Conservation (phyloP, 2,329 filamentous ascomycete species). For the Bertia moriformis region DNA sequence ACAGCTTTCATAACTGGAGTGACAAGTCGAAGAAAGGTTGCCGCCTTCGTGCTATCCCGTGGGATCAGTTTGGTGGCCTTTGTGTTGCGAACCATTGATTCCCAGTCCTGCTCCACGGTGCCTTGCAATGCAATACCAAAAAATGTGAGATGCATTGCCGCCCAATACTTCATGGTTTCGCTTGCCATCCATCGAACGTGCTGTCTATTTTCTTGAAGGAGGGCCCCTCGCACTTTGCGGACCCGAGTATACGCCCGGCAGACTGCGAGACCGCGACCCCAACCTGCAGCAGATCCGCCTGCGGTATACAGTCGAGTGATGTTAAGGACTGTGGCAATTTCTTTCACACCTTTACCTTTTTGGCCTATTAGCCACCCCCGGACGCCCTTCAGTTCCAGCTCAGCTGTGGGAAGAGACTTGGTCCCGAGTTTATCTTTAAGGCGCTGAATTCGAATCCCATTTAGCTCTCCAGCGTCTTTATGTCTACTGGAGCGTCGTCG, state of each 20-base stretch:
- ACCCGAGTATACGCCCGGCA: slow-evolving; percentile 42
- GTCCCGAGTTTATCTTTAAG: slow-evolving; percentile 65
- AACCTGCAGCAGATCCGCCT: slow-evolving; percentile 32
- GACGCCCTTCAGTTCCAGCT: slow-evolving; percentile 50
- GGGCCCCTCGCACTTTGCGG: slow-evolving; percentile 31
- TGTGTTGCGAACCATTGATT: slow-evolving; percentile 1
- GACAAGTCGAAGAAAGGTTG: slow-evolving; percentile 36
- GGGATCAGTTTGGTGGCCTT: slow-evolving; percentile 11
- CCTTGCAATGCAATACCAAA: slow-evolving; percentile 39
- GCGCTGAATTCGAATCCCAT: slow-evolving; percentile 53
- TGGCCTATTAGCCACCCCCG: slow-evolving; percentile 52
- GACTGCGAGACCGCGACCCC: slow-evolving; percentile 39
- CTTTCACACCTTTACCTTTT: slow-evolving; percentile 50
- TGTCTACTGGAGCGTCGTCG: slow-evolving; percentile 28
- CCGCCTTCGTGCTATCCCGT: slow-evolving; percentile 15
- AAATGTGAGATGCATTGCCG: slow-evolving; percentile 37
- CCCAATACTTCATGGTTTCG: slow-evolving; percentile 38
- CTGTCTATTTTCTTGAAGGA: slow-evolving; percentile 31
- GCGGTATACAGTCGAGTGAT: slow-evolving; percentile 48
- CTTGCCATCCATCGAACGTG: slow-evolving; percentile 44
- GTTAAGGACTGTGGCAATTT: slow-evolving; percentile 55
- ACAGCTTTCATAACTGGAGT: slow-evolving; percentile 47
- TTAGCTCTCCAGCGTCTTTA: no score
- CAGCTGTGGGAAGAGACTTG: slow-evolving; percentile 54
- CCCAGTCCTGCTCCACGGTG: slow-evolving; percentile 8